Conservation (phyloP, 1,284 basidiomycete species). For the Inonotus hispidus region DNA sequence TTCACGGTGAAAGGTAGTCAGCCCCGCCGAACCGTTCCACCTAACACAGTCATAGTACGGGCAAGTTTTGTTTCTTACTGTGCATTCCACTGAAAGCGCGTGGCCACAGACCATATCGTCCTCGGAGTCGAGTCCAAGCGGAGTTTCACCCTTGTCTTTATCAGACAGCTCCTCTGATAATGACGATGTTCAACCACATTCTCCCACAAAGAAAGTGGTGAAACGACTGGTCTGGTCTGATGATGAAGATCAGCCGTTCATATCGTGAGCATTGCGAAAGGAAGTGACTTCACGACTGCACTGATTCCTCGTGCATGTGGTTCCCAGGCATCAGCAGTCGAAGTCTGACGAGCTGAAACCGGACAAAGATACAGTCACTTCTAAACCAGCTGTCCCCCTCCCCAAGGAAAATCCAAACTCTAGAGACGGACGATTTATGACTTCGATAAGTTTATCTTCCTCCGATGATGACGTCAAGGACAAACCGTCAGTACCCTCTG, state of each 20-base stretch:
- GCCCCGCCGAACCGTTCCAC: not conserved
- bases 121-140: constrained; percentile 15
- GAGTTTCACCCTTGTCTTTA: not conserved
- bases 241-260: constrained; percentile 4
- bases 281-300: not conserved
- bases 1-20: constrained; percentile 8
- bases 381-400: no score
- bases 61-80: not conserved
- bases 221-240: constrained; percentile 16
- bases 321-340: not conserved
- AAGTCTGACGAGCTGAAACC: not conserved
- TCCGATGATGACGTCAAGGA: no score
- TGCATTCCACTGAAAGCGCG: not conserved
- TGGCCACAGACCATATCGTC: constrained; percentile 15
- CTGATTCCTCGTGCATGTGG: not conserved
- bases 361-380: no score
- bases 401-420: no score
- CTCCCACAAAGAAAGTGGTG: not conserved
- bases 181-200: not conserved
- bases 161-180: not conserved
- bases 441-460: no score
- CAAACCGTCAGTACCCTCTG: not conserved
- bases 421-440: no score
- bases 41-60: constrained; percentile 11
- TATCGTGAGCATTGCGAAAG: not conserved